Percentiles rank a stretch among this genome's conserved stretches.
Conservation (phyloP, 1,139 yeast genomes). For the Nadsonia commutata region DNA sequence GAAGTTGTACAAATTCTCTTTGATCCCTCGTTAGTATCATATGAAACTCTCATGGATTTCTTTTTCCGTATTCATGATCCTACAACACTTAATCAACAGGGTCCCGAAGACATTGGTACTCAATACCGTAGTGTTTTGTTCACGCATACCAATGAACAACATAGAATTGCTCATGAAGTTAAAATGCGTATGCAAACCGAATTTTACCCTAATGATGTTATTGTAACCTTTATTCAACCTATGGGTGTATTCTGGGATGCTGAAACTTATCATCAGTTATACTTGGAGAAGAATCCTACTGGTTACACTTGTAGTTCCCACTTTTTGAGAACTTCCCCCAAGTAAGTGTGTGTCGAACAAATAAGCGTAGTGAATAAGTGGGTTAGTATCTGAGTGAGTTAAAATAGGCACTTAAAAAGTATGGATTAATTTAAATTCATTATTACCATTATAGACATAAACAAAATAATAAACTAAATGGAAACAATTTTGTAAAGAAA, state of each 20-base stretch:
- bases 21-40: conserved; percentile 49
- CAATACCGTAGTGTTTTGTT: conserved; percentile 75
- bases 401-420: too few relatives aligned
- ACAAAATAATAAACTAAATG: too few relatives aligned
- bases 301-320: conserved; percentile 91
- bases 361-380: too few relatives aligned
- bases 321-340: conserved; percentile 37
- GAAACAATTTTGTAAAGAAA: too few relatives aligned
- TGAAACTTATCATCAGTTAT: conserved; percentile 82
- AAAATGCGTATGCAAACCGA: conserved; percentile 34
- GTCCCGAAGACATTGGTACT: conserved; percentile 59
- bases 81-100: conserved; percentile 46
- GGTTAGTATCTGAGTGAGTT: too few relatives aligned
- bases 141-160: conserved; percentile 41
- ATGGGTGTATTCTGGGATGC: conserved; percentile 72
- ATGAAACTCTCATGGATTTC: conserved; percentile 57
- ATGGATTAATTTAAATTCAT: too few relatives aligned
- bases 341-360: too few relatives aligned
- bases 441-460: too few relatives aligned
- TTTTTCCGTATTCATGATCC: conserved; percentile 89
- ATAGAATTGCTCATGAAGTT: conserved; percentile 28
- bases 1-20: conserved; percentile 74
- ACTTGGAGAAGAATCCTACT: conserved; percentile 59
- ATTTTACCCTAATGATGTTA: conserved; percentile 37
- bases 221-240: conserved; percentile 58